phyloP scores from a whole-genome alignment of 352 stramenopile species.

The Globisporangium apiculatum region DNA sequence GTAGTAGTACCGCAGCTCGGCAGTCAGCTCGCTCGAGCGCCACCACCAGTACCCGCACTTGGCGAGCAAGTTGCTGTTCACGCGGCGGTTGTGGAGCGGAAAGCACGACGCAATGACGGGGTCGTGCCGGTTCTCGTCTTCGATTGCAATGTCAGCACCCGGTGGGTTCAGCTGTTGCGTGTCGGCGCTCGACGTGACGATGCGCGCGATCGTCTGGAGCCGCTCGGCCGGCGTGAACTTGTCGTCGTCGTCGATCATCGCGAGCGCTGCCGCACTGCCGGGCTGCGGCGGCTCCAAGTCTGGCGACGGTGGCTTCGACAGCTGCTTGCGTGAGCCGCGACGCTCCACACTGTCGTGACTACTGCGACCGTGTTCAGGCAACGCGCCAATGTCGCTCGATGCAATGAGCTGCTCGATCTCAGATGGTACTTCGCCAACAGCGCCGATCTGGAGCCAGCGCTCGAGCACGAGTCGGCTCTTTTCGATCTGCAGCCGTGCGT shows the following conservation, averaged over 20 bases:
- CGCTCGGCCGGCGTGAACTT: constrained; percentile 81
- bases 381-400: constrained; percentile 54
- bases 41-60: constrained; percentile 75
- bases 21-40: constrained; percentile 75
- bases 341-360: neutral
- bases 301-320: neutral
- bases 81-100: constrained; percentile 76
- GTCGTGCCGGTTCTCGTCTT: constrained; percentile 70
- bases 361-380: constrained; percentile 8
- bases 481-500: constrained; percentile 61
- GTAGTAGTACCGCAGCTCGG: constrained; percentile 81
- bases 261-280: neutral
- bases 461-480: constrained; percentile 76
- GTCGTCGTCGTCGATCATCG: constrained; percentile 38
- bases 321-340: neutral
- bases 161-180: constrained; percentile 70
- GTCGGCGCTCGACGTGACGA: constrained; percentile 73
- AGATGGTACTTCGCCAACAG: constrained; percentile 76
- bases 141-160: constrained; percentile 66
- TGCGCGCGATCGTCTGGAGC: constrained; percentile 82
- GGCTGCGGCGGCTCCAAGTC: neutral
- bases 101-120: constrained; percentile 74
- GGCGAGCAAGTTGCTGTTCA: constrained; percentile 56
- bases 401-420: constrained; percentile 85
- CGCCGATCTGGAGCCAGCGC: constrained; percentile 81